Evolutionary conservation across 1,139 yeast genomes (phyloP).

Genomic region (Arxiozyma telluris): DNA sequence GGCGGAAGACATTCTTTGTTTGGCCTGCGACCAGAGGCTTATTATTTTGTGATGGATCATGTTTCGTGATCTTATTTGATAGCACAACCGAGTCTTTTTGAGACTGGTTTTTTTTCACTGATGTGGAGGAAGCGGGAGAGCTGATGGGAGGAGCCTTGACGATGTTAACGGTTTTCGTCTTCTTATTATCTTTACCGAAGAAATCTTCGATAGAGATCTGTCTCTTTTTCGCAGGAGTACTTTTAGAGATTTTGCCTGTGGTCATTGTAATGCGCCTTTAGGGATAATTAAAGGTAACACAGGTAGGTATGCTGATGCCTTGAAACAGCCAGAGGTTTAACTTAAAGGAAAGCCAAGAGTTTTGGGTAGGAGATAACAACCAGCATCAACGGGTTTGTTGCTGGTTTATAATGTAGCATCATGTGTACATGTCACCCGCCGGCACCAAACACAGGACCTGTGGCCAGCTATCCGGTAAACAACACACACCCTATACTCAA

Average conservation of each 20-base stretch:
- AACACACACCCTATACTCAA: too few relatives aligned
- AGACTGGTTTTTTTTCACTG: slow-evolving; percentile 6
- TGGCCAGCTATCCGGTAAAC: too few relatives aligned
- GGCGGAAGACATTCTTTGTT: slow-evolving; percentile 38
- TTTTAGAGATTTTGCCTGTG: background rate
- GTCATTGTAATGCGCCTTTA: background rate
- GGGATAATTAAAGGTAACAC: background rate
- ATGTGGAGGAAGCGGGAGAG: background rate
- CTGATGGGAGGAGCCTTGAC: background rate
- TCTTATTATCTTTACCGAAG: slow-evolving; percentile 8
- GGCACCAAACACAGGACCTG: too few relatives aligned
- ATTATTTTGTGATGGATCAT: background rate
- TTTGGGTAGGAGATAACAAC: too few relatives aligned
- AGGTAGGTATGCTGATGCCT: too few relatives aligned
- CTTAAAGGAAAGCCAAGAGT: too few relatives aligned
- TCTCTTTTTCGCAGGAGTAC: slow-evolving; percentile 9
- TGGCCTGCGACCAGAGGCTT: background rate
- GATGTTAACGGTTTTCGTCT: background rate
- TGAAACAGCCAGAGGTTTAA: too few relatives aligned
- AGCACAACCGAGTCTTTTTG: background rate
- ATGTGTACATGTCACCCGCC: too few relatives aligned
- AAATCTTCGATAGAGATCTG: slow-evolving; percentile 17
- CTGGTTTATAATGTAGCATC: too few relatives aligned
- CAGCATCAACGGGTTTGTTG: too few relatives aligned
- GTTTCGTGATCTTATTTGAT: background rate